Evolutionary conservation across 208 protist genomes (phyloP), one percentile per base, ranked within the genome.

Genomic region (Trichomonas tenax): DNA sequence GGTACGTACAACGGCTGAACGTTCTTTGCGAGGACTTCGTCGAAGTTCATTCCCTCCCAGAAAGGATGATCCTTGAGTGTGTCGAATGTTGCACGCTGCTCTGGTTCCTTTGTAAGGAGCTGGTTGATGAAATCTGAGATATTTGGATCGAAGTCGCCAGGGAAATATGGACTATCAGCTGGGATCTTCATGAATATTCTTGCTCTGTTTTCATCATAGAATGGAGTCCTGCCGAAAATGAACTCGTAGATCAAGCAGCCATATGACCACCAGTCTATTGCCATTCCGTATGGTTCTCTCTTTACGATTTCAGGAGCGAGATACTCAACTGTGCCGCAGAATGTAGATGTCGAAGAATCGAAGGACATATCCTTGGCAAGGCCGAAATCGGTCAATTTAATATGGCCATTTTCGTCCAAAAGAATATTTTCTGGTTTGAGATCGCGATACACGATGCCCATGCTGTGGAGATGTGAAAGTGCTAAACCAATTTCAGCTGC

Each of bases 371-470:
- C 86, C 38, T 96, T 96, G 40, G 93, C n/a, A 10, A 96, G 41
- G 26, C 93, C 93, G 34, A 96, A 96, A 49, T 96, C 93, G 4
- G 93, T 82, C 36, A 96, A 40, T 96, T 82, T 82, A 4, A 96
- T 58, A 44, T 84, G 63, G 8, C 93, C 93, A 45, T 82, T 48
- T 40, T 17, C 40, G 11, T 44, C 51, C 6, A 96, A 8, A 14
- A 96, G 38, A 48, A 96, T 96, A 49, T 96, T 96, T 49, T 96
- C 93, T 45, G 93, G 45, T 96, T 96, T 96, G 15, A 96, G 51
- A 48, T 96, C 93, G 14, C 93, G n/a, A 49, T 96, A 96, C 9
- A 96, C 72, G 34, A 96, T 49, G 17, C 63, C 93, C 40, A 82
- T 84, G 31, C 63, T 96, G 34, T 96, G 93, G 41, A 96, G 93